Percentiles rank a stretch among this genome's conserved stretches.
Evolutionary conservation across 2,329 filamentous ascomycete species (phyloP).

Genomic region (Davidsoniella virescens): DNA sequence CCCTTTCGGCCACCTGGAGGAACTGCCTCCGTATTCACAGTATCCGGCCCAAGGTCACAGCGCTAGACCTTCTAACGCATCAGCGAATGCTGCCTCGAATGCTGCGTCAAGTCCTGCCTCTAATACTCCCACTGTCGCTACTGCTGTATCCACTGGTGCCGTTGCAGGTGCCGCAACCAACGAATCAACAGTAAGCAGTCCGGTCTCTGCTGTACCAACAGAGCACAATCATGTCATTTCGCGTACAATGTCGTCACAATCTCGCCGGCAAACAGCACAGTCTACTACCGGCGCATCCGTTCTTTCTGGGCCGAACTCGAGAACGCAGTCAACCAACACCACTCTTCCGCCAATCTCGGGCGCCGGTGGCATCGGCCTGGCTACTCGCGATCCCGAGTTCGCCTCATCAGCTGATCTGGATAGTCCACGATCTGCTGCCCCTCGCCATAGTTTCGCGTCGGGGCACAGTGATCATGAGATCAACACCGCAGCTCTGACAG

Average conservation of each 20-base stretch:
- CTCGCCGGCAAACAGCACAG: background rate
- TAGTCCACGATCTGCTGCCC: constrained; percentile 33
- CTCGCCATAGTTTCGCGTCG: constrained; percentile 34
- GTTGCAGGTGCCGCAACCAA: background rate
- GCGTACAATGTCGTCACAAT: background rate
- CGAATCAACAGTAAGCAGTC: background rate
- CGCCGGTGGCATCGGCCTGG: constrained; percentile 45
- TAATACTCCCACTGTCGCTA: constrained; percentile 1
- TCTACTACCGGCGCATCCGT: constrained; percentile 7
- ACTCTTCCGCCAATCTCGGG: constrained; percentile 28
- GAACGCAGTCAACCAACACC: background rate
- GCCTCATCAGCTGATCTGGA: constrained; percentile 36
- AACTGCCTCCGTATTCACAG: constrained; percentile 77
- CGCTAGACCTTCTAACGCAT: constrained; percentile 30
- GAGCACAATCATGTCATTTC: background rate
- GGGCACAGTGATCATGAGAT: constrained; percentile 38
- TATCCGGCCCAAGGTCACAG: constrained; percentile 61
- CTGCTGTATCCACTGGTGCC: constrained; percentile 1
- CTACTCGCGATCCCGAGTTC: constrained; percentile 46
- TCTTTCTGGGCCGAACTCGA: background rate
- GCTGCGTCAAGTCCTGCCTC: background rate
- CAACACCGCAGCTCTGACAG: constrained; percentile 30
- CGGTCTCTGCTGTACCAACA: constrained; percentile 1
- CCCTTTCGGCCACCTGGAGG: constrained; percentile 75
- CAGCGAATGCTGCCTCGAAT: constrained; percentile 14